Base-by-base conservation (phyloP, 2,329 filamentous ascomycete genomes). In the Microcyclosporella mali region DNA sequence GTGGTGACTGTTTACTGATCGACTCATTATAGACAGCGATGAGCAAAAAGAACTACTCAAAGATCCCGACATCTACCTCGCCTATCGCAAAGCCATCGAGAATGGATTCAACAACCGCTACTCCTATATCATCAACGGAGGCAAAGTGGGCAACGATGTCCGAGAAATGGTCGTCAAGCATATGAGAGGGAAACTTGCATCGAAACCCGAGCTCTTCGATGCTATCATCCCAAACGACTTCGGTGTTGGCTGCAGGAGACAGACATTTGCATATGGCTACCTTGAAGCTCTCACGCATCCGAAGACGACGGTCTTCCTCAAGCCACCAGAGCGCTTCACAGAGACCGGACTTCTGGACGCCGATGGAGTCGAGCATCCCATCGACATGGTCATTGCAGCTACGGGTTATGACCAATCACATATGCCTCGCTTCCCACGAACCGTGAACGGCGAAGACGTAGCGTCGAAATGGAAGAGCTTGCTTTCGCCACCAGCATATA, bases 1-100 rank as follows among this genome's bases (percentile, higher is more conserved):
- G 49, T 27, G 43, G 77, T 37, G 76, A 82, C 27, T 76, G 81
- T 9, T 9, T 4, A 25, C 21, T n/a, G 85, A 84, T 38, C 74
- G 71, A 6, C 70, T 72, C 11, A 71, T 72, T 8, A 73, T 74
- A 16, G 73, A 75, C 27, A 87, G 54, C 12, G 33, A 53, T 3
- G 61, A 95, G 58, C 70, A 83, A 37, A 78, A 51, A 34, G 44
- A 47, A 29, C 31, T 53, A 2, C 45, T 55, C 16, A 35, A 44
- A n/a, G 52, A 53, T 31, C 48, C 50, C 18, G 47, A 53, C 15
- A 31, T 49, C 29, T 53, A 55, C 33, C 37, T 53, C 7, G 43
- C 50, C 2, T 55, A 55, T 27, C 50, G 50, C 28, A 55, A 55
- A 41, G 45, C 47, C 2, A 40, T 55, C 27, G 52, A 55, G 29